A percentile compares a stretch with the other conserved stretches of the same genome.
These are phyloP conservation scores for Eucalyptus pauciflora DNA, from an alignment of 345 rosid genomes.

Conservation along the genomic window DNA sequence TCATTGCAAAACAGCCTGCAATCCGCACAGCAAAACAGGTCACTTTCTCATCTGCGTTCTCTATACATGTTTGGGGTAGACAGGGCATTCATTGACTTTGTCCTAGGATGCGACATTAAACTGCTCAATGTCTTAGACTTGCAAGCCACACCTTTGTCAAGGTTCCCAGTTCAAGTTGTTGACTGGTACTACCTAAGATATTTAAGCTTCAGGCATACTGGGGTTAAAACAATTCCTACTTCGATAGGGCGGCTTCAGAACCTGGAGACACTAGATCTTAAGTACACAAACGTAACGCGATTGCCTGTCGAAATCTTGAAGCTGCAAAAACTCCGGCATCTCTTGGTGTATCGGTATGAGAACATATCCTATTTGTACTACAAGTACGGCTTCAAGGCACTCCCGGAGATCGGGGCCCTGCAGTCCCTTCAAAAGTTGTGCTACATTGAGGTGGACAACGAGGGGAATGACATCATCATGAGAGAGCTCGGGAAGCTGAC, in stretches of 20 bases:
- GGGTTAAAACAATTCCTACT: conserved; percentile 17
- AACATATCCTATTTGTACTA: conserved; percentile 2
- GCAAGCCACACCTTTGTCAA: conserved; percentile 14
- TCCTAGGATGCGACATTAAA: background rate
- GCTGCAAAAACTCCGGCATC: conserved; percentile 25
- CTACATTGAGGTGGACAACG: conserved; percentile 16
- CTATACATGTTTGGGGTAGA: conserved; percentile 19
- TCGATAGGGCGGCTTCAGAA: conserved; percentile 26
- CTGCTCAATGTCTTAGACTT: conserved; percentile 29
- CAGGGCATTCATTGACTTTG: background rate
- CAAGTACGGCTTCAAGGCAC: conserved; percentile 20
- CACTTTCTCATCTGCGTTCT: conserved; percentile 20
- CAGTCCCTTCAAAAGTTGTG: conserved; percentile 25
- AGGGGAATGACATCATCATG: background rate
- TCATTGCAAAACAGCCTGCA: conserved; percentile 14
- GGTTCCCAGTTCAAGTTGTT: conserved; percentile 18
- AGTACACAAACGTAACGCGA: conserved; percentile 14
- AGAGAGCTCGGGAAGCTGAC: conserved; percentile 21
- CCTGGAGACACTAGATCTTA: conserved; percentile 35
- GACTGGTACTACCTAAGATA: conserved; percentile 16
- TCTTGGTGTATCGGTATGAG: conserved; percentile 24
- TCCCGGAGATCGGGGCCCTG: conserved; percentile 8
- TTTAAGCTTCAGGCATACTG: conserved; percentile 21
- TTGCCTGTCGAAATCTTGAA: conserved; percentile 22
- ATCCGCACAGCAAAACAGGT: background rate